A percentile compares a stretch with the other conserved stretches of the same genome.
phyloP scores from a whole-genome alignment of 1,284 basidiomycete species.

The Rhodofomes roseus region DNA sequence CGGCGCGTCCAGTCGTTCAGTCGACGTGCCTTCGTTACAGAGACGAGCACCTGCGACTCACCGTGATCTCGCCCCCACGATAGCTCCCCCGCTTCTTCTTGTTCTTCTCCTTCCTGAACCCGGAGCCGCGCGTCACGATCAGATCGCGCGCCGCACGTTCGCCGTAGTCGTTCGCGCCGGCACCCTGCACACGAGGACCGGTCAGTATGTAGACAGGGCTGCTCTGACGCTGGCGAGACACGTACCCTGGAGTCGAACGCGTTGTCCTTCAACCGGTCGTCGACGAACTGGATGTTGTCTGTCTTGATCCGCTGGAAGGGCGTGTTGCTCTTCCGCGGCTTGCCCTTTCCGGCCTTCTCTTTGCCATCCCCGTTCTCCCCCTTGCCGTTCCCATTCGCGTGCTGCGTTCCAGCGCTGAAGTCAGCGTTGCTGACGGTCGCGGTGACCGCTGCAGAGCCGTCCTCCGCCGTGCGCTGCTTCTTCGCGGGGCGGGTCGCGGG shows the following conservation, averaged over 20 bases:
- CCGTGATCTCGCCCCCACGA: constrained; percentile 88
- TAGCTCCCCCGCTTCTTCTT: constrained; percentile 98
- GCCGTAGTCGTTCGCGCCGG: constrained; percentile 79
- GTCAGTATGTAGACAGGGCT: constrained; percentile 8
- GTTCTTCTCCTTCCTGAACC: constrained; percentile 98
- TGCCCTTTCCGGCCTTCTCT: constrained; percentile 26
- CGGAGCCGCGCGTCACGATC: constrained; percentile 89
- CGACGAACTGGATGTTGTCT: constrained; percentile 52
- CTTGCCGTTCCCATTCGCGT: constrained; percentile 26
- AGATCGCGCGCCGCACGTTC: constrained; percentile 83
- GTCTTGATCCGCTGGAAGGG: constrained; percentile 86
- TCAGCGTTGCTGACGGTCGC: constrained; percentile 22
- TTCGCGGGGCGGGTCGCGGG: constrained; percentile 38
- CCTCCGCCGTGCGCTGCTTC: constrained; percentile 53
- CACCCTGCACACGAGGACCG: constrained; percentile 40
- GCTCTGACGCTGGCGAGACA: too few species aligned
- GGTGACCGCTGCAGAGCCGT: constrained; percentile 47
- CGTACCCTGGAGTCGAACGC: constrained; percentile 79
- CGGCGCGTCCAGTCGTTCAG: constrained; percentile 10
- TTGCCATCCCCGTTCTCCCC: constrained; percentile 26
- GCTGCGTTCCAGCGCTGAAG: not conserved
- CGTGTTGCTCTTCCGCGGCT: constrained; percentile 42
- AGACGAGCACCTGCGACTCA: constrained; percentile 34
- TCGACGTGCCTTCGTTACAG: too few species aligned
- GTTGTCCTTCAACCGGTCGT: constrained; percentile 73